Evolutionary conservation across 352 stramenopile species (phyloP), one percentile per base, ranked within the genome.

Genomic region (Saprolegnia parasitica): DNA sequence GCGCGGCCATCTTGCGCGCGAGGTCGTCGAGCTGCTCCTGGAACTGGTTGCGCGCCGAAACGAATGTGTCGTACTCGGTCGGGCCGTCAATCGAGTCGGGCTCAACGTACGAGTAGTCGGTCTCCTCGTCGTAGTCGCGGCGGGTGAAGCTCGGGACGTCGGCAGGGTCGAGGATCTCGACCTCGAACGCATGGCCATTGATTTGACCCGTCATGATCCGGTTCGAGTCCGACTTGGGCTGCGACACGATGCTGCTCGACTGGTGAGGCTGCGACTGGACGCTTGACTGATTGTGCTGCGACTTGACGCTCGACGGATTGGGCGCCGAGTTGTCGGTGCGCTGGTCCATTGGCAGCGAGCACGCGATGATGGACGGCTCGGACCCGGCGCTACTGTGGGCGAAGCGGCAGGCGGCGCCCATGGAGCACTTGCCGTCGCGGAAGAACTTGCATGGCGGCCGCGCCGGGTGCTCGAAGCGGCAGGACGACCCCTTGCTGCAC

Each of bases 371-470:
- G 29, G 29, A 35, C 29, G 29, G 29, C 29, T 35, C 29, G 29
- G 16, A 26, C 37, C n/a, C 42, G 26, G 29, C 39, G 74, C 71
- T 37, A 24, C 71, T 64, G 73, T 95, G 87, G 64, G 83, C 32
- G 55, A 91, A 95, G 50, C 82, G 81, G 68, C 87, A 93, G 11
- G 73, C 78, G 50, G 80, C 73, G 0, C 87, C 85, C 32, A 77
- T 78, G 40, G 80, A 73, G 78, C 87, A 95, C 54, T 77, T 79
- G 32, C 78, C 78, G 40, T 75, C 78, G 68, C 87, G 77, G 68
- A 91, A 90, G 49, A 91, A 95, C 62, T 80, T 88, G 77, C 87
- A 93, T 0, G 77, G 74, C 45, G 45, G 29, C 61, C 18, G 16
- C 10, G 56, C 35, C 23, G 24, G 8, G 49, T 72, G 65, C 37